Evolutionary conservation across 116 monocot genomes (phyloP).

Genomic region (Trichopus zeylanicus): DNA sequence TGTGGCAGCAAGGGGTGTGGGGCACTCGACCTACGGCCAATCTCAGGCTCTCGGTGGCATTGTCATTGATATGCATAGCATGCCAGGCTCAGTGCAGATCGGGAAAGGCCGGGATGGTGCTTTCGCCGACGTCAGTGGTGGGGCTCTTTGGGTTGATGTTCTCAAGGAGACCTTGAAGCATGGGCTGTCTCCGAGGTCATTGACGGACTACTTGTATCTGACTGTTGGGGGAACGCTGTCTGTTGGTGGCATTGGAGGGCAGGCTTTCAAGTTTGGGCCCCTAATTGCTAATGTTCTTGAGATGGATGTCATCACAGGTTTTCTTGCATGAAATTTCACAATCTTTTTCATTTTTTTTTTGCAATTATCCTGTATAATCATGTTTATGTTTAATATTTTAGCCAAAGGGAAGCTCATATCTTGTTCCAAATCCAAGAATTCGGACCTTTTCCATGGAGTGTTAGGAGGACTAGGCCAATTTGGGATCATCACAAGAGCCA

Average conservation of each 20-base stretch:
- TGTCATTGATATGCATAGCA: constrained; percentile 23
- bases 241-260: constrained; percentile 38
- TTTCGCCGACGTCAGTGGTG: constrained; percentile 33
- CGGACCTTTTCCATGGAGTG: constrained; percentile 37
- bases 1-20: constrained; percentile 33
- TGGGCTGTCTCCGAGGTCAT: constrained; percentile 32
- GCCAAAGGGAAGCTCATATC: constrained; percentile 25
- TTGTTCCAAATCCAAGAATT: constrained; percentile 17
- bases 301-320: constrained; percentile 42
- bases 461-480: constrained; percentile 46
- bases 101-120: neutral
- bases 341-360: no score
- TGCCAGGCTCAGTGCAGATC: constrained; percentile 4
- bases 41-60: constrained; percentile 24
- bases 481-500: no score
- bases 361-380: no score
- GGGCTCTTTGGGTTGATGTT: constrained; percentile 39
- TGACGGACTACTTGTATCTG: constrained; percentile 52
- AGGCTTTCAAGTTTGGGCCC: constrained; percentile 39
- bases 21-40: constrained; percentile 45
- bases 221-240: constrained; percentile 49
- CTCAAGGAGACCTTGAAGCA: constrained; percentile 36
- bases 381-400: neutral
- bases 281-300: constrained; percentile 42
- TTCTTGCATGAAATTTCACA: neutral